These are phyloP conservation scores for Suhomyces bribrorum DNA, from an alignment of 1,139 yeast genomes.

Conservation along the genomic window DNA sequence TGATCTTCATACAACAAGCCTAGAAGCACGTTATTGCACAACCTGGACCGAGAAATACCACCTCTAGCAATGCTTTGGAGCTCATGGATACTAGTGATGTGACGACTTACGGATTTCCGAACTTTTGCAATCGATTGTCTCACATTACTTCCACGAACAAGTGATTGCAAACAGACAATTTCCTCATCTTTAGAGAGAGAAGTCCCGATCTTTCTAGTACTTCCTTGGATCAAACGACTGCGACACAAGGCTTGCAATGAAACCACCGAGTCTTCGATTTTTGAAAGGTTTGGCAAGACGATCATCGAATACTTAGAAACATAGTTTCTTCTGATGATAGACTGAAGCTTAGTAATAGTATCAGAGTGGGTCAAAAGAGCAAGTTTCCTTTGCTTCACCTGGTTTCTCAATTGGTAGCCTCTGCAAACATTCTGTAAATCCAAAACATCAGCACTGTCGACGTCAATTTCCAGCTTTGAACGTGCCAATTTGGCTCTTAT, in stretches of 20 bases:
- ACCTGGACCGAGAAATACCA: constrained; percentile 45
- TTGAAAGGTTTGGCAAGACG: constrained; percentile 25
- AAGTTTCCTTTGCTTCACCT: constrained; percentile 7
- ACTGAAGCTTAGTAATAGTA: constrained; percentile 28
- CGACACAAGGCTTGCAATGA: constrained; percentile 40
- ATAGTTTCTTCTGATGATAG: constrained; percentile 29
- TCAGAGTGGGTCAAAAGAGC: constrained; percentile 13
- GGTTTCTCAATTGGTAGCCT: constrained; percentile 25
- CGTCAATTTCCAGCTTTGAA: constrained; percentile 15
- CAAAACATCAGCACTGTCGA: constrained; percentile 11
- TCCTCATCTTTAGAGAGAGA: constrained; percentile 16
- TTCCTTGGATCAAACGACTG: constrained; percentile 4
- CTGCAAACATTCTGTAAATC: constrained; percentile 32
- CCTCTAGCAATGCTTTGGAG: constrained; percentile 59
- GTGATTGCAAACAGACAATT: constrained; percentile 33
- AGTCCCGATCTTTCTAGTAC: constrained; percentile 16
- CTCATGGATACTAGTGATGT: constrained; percentile 24
- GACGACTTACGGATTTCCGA: constrained; percentile 20
- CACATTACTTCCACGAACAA: constrained; percentile 32
- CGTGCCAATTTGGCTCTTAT: constrained; percentile 30
- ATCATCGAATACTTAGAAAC: constrained; percentile 24
- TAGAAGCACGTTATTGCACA: constrained; percentile 47
- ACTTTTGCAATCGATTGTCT: constrained; percentile 24
- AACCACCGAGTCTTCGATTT: constrained; percentile 27
- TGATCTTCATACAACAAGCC: constrained; percentile 43